A percentile compares a stretch with the other conserved stretches of the same genome.
Evolutionary conservation across 495 filamentous ascomycete genomes (phyloP).

Genomic region (Trichoderma gamsii): DNA sequence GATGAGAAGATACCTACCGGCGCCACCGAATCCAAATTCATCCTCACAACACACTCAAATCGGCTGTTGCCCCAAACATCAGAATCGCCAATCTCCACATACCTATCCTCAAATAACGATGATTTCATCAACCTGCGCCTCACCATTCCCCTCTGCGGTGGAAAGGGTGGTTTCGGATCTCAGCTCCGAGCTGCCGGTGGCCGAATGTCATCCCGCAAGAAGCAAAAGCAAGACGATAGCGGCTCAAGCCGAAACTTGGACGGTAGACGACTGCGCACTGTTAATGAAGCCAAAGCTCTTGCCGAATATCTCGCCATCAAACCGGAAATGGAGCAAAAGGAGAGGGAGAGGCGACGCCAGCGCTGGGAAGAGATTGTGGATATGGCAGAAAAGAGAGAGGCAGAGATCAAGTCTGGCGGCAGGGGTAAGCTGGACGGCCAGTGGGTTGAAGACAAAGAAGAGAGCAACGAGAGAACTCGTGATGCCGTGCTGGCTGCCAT

Average conservation of each 20-base stretch:
- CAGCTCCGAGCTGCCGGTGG: constrained; percentile 94
- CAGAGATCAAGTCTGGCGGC: constrained; percentile 65
- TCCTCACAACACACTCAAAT: constrained; percentile 78
- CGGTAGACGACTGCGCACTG: constrained; percentile 80
- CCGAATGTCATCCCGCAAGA: constrained; percentile 92
- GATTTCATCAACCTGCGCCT: constrained; percentile 76
- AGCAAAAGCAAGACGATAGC: constrained; percentile 75
- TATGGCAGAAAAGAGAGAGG: constrained; percentile 69
- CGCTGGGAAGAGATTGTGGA: constrained; percentile 83
- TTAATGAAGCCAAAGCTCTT: constrained; percentile 89
- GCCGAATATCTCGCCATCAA: constrained; percentile 94
- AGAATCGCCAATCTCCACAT: constrained; percentile 44
- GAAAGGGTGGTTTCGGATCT: constrained; percentile 96
- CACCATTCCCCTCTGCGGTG: constrained; percentile 67
- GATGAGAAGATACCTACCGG: constrained; percentile 53
- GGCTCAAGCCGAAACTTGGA: constrained; percentile 90
- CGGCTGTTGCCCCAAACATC: constrained; percentile 52
- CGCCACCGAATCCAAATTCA: constrained; percentile 46
- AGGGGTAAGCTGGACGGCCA: constrained; percentile 74
- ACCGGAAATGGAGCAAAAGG: constrained; percentile 90
- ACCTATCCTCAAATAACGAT: constrained; percentile 45
- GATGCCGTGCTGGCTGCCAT: constrained; percentile 77
- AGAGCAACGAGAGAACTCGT: constrained; percentile 71
- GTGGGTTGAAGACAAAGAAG: constrained; percentile 91
- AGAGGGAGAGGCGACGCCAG: constrained; percentile 74